These are phyloP conservation scores for Plasmodium gonderi DNA, from an alignment of 169 alveolate species.

Conservation along the genomic window DNA sequence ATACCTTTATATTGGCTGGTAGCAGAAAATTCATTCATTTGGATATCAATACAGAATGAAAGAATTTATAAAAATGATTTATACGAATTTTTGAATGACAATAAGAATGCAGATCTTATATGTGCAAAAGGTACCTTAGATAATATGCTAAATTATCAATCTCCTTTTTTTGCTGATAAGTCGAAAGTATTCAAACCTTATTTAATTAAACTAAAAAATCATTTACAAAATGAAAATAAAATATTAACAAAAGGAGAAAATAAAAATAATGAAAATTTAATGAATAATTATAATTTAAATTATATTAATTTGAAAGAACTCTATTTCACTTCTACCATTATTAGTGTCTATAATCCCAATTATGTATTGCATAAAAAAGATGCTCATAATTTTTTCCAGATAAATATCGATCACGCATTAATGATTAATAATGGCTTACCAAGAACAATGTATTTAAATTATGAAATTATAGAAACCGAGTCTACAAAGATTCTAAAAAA, in stretches of 20 bases:
- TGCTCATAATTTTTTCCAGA: slow-evolving; percentile 72
- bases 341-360: slow-evolving; percentile 68
- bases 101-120: slow-evolving; percentile 53
- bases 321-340: slow-evolving; percentile 47
- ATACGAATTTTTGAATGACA: slow-evolving; percentile 40
- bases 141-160: slow-evolving; percentile 60
- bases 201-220: slow-evolving; percentile 43
- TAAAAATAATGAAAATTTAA: slow-evolving; percentile 10
- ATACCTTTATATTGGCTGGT: slow-evolving; percentile 71
- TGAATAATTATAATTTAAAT: slow-evolving; percentile 41
- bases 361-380: slow-evolving; percentile 53
- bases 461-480: slow-evolving; percentile 11
- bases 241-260: slow-evolving; percentile 4
- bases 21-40: slow-evolving; percentile 65
- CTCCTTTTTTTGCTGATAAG: slow-evolving; percentile 51
- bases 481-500: slow-evolving; percentile 17
- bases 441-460: slow-evolving; percentile 39
- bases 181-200: slow-evolving; percentile 44
- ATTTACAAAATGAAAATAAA: slow-evolving; percentile 29
- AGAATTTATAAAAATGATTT: slow-evolving; percentile 36
- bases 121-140: slow-evolving; percentile 60
- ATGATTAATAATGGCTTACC: slow-evolving; percentile 71
- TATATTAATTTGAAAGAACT: slow-evolving; percentile 59
- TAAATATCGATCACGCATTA: slow-evolving; percentile 53
- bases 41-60: slow-evolving; percentile 70